Conservation (phyloP, 2,329 filamentous ascomycete species). For the Trichoderma sp. region DNA sequence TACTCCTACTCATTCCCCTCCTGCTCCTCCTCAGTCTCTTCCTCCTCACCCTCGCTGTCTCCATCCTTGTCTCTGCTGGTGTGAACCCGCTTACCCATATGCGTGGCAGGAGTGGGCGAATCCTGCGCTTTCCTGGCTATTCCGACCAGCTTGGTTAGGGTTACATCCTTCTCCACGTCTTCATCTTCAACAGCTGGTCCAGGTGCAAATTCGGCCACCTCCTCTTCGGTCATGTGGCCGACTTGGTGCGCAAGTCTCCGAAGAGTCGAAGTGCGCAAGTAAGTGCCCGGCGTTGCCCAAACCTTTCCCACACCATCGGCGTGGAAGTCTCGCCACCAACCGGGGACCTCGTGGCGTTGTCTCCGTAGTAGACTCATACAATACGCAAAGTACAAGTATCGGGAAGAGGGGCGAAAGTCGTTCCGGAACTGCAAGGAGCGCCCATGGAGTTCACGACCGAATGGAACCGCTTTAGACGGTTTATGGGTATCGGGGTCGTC, state of each 20-base stretch:
- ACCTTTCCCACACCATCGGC: neutral
- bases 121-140: too few relatives aligned
- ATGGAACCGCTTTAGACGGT: neutral
- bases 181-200: neutral
- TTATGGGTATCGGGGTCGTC: neutral
- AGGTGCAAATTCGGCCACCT: neutral
- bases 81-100: too few relatives aligned
- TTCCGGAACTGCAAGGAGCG: neutral
- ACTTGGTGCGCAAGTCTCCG: neutral
- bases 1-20: too few relatives aligned
- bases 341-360: neutral
- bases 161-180: too few relatives aligned
- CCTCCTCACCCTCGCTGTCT: too few relatives aligned
- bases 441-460: neutral
- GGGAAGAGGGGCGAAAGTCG: neutral
- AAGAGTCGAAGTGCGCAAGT: neutral
- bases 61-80: too few relatives aligned
- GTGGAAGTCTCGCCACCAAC: neutral
- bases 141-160: too few relatives aligned
- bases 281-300: neutral
- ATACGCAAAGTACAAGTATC: neutral
- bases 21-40: too few relatives aligned
- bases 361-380: neutral
- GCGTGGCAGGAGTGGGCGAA: too few relatives aligned
- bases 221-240: neutral